Percentiles rank a stretch among this genome's conserved stretches.
These are phyloP conservation scores for Fusarium nisikadoi DNA, from an alignment of 2,329 filamentous ascomycete species.

Conservation along the genomic window DNA sequence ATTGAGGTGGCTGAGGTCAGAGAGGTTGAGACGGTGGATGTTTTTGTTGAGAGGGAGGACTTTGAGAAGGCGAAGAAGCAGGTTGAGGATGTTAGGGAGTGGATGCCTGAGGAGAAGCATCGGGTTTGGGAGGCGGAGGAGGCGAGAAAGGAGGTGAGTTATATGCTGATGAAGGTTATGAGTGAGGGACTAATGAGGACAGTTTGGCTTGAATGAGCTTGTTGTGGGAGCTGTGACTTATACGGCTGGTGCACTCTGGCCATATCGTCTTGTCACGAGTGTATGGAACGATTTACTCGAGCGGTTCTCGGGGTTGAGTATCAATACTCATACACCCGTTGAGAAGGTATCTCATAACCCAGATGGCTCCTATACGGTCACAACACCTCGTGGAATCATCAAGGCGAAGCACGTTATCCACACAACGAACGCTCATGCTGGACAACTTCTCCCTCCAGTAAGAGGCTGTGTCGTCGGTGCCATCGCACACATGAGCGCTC, in stretches of 20 bases:
- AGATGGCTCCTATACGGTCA: conserved; percentile 51
- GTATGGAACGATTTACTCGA: conserved; percentile 56
- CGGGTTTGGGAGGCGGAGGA: conserved; percentile 49
- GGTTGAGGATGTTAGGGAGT: conserved; percentile 49
- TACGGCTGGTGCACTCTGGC: conserved; percentile 60
- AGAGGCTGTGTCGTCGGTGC: conserved; percentile 57
- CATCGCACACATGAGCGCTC: conserved; percentile 62
- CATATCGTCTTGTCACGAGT: conserved; percentile 60
- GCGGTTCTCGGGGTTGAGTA: conserved; percentile 48
- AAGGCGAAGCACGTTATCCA: conserved; percentile 63
- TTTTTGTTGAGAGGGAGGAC: conserved; percentile 53
- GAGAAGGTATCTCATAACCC: conserved; percentile 39
- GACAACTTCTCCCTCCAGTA: conserved; percentile 62
- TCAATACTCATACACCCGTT: conserved; percentile 54
- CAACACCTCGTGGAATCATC: conserved; percentile 58
- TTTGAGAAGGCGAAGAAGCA: conserved; percentile 48
- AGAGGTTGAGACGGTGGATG: conserved; percentile 59
- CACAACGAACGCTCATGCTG: conserved; percentile 65
- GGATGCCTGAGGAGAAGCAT: conserved; percentile 55
- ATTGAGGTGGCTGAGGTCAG: conserved; percentile 55
- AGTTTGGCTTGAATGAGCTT: conserved; percentile 51
- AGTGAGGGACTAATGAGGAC: conserved; percentile 10
- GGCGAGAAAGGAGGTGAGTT: conserved; percentile 46
- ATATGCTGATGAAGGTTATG: rapidly evolving
- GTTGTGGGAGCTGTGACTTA: conserved; percentile 58